Conservation (phyloP, 2,329 filamentous ascomycete genomes). For the Aspergillus fructus region DNA sequence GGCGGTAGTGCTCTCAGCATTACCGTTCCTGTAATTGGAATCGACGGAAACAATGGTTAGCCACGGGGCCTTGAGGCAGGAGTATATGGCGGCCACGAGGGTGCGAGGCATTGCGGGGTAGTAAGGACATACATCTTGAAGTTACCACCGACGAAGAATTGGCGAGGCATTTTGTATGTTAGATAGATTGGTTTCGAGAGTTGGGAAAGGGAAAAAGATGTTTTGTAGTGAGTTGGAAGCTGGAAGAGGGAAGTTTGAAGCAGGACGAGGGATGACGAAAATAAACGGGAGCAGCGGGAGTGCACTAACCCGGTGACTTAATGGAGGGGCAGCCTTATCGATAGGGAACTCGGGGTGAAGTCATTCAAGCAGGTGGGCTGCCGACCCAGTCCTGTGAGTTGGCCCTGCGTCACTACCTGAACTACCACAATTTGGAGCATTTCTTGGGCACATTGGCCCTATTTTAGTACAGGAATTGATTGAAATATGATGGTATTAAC, state of each 20-base stretch:
- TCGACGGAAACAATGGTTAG: slow-evolving; percentile 26
- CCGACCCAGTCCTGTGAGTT: slow-evolving; percentile 7
- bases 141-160: slow-evolving; percentile 98
- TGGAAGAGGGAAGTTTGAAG: slow-evolving; percentile 5
- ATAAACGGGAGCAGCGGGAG: slow-evolving; percentile 11
- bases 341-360: slow-evolving; percentile 15
- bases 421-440: not conserved
- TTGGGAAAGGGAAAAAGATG: slow-evolving; percentile 7
- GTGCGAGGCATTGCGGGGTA: slow-evolving; percentile 28
- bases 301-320: slow-evolving; percentile 7
- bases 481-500: not conserved
- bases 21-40: slow-evolving; percentile 74
- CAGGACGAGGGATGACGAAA: slow-evolving; percentile 15
- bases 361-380: not conserved
- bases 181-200: slow-evolving; percentile 9
- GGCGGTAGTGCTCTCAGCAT: slow-evolving; percentile 80
- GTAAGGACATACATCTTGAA: slow-evolving; percentile 83
- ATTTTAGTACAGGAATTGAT: not conserved
- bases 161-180: slow-evolving; percentile 75
- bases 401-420: slow-evolving; percentile 2
- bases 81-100: slow-evolving; percentile 6
- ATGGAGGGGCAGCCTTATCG: slow-evolving; percentile 23
- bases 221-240: slow-evolving; percentile 1
- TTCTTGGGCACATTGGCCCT: not conserved
- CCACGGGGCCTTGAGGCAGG: not conserved